A percentile compares a stretch with the other conserved stretches of the same genome.
Conservation (phyloP, 129 eudicot genomes). For the Ambrosia artemisiifolia region DNA sequence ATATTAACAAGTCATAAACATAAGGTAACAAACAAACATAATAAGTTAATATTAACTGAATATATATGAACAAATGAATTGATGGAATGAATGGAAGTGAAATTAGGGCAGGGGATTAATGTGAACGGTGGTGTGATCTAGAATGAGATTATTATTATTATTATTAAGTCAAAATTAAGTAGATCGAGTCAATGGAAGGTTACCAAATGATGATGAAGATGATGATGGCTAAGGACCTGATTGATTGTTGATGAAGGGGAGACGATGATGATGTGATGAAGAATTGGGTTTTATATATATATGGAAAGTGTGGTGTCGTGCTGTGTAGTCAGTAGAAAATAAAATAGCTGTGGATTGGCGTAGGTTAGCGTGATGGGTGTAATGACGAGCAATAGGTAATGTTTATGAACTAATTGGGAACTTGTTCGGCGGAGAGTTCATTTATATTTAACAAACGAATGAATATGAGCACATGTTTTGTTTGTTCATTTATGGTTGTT, state of each 20-base stretch:
- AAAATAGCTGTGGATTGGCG: not conserved
- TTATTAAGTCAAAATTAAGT: not conserved
- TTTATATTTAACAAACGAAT: no score
- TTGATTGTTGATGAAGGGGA: not conserved
- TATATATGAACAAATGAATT: not conserved
- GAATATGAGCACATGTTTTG: no score
- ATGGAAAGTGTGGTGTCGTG: not conserved
- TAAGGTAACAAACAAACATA: not conserved
- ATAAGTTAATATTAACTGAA: no score
- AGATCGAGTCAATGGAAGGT: constrained; percentile 14
- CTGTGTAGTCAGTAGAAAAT: not conserved
- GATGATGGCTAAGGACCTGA: constrained; percentile 16
- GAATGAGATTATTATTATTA: not conserved
- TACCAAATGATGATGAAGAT: constrained; percentile 16
- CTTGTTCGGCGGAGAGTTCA: no score
- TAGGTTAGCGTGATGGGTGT: constrained; percentile 9
- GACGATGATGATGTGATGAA: constrained; percentile 20
- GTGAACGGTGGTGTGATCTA: constrained; percentile 7
- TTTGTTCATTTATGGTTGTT: no score
- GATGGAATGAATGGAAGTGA: constrained; percentile 1
- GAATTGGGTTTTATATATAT: not conserved
- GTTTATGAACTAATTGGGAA: no score
- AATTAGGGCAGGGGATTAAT: constrained; percentile 1
- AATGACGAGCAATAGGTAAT: no score
- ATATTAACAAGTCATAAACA: constrained; percentile 15